Conservation (phyloP, 495 filamentous ascomycete genomes). For the Podospora appendiculata region DNA sequence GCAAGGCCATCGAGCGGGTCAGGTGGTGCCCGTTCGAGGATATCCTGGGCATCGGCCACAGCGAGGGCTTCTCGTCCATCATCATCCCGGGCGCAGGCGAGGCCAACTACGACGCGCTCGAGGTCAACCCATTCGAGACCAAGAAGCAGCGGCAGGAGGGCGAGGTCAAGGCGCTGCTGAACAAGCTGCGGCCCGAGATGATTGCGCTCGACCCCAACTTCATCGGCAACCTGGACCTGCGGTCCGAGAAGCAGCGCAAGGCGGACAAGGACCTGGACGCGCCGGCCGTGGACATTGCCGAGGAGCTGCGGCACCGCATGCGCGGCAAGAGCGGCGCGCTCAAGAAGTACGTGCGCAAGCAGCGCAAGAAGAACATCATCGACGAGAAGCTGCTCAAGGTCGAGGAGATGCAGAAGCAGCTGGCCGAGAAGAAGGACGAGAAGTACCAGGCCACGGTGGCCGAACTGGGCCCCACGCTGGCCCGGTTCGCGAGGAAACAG, state of each 20-base stretch:
- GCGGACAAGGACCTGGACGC: slow-evolving; percentile 69
- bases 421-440: slow-evolving; percentile 30
- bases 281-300: slow-evolving; percentile 63
- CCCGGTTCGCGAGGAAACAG: slow-evolving; percentile 40
- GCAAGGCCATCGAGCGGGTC: slow-evolving; percentile 68
- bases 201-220: slow-evolving; percentile 88
- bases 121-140: slow-evolving; percentile 95
- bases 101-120: slow-evolving; percentile 90
- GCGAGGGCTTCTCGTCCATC: slow-evolving; percentile 78
- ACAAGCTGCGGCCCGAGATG: slow-evolving; percentile 96
- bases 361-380: slow-evolving; percentile 79
- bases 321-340: slow-evolving; percentile 88
- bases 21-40: slow-evolving; percentile 95
- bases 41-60: slow-evolving; percentile 75
- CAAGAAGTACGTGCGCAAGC: slow-evolving; percentile 83
- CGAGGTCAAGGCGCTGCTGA: slow-evolving; percentile 82
- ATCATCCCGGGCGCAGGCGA: slow-evolving; percentile 91
- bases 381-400: slow-evolving; percentile 71
- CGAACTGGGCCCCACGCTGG: slow-evolving; percentile 38
- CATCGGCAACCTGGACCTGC: slow-evolving; percentile 76
- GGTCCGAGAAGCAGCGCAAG: slow-evolving; percentile 62
- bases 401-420: slow-evolving; percentile 41
- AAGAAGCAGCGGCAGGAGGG: slow-evolving; percentile 84
- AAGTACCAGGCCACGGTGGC: slow-evolving; percentile 34
- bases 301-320: slow-evolving; percentile 60